phyloP scores from a whole-genome alignment of 805 yeast genomes.

The Saccharomycopsis fibuligera region DNA sequence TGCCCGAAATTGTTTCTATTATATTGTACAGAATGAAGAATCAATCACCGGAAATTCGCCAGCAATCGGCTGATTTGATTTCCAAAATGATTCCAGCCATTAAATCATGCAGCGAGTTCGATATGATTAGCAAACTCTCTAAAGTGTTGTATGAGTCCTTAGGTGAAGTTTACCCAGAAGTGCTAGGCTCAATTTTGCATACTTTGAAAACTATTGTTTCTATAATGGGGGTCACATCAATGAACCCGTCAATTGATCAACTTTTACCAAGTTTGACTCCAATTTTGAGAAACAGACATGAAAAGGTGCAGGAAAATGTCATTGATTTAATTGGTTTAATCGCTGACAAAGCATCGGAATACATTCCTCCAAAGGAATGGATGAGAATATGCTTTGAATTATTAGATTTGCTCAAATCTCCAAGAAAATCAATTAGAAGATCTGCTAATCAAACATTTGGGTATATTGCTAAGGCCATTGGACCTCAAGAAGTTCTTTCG shows the following conservation, averaged over 20 bases:
- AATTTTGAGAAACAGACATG: constrained; percentile 81
- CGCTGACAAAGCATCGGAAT: constrained; percentile 74
- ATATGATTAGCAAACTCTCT: constrained; percentile 59
- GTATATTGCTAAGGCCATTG: constrained; percentile 81
- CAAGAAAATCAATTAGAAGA: constrained; percentile 65
- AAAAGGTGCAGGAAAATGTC: constrained; percentile 80
- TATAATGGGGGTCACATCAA: constrained; percentile 48
- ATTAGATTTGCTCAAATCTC: constrained; percentile 80
- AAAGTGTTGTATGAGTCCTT: constrained; percentile 80
- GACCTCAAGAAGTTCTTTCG: constrained; percentile 90
- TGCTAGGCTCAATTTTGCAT: constrained; percentile 73
- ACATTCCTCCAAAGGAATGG: constrained; percentile 91
- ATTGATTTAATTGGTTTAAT: constrained; percentile 75
- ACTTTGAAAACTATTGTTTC: constrained; percentile 62
- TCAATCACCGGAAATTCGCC: constrained; percentile 64
- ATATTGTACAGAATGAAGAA: constrained; percentile 68
- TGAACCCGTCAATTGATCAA: constrained; percentile 80
- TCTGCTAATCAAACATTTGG: constrained; percentile 93
- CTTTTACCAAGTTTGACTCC: constrained; percentile 87
- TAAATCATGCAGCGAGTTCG: constrained; percentile 56
- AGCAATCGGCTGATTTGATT: constrained; percentile 78
- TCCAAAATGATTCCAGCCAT: constrained; percentile 60
- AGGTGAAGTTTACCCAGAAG: constrained; percentile 94
- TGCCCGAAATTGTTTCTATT: constrained; percentile 66
- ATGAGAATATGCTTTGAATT: constrained; percentile 91